phyloP scores from a whole-genome alignment of 2,329 filamentous ascomycete genomes.

The Leptographium lundbergii region DNA sequence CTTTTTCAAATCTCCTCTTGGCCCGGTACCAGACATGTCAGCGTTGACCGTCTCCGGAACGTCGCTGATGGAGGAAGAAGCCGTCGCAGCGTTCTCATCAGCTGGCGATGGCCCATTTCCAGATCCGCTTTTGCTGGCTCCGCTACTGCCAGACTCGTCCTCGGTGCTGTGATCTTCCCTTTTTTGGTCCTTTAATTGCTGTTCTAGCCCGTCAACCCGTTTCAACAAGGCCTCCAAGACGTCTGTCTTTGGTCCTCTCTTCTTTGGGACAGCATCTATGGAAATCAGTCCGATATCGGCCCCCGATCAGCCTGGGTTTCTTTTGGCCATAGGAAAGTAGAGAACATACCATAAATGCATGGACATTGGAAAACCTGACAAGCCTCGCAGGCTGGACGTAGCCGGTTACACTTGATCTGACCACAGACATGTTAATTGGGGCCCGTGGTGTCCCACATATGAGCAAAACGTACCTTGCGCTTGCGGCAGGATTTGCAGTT shows the following conservation, averaged over 20 bases:
- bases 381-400: conserved; percentile 74
- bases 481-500: conserved; percentile 93
- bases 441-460: not conserved
- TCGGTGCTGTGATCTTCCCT: conserved; percentile 26
- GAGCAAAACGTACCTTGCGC: conserved; percentile 55
- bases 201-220: conserved; percentile 73
- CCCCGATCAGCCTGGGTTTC: not conserved
- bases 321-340: conserved; percentile 3
- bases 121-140: conserved; percentile 3
- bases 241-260: conserved; percentile 81
- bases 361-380: conserved; percentile 82
- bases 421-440: not conserved
- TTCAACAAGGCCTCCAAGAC: conserved; percentile 75
- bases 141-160: not conserved
- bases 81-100: conserved; percentile 8
- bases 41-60: not conserved
- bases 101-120: not conserved
- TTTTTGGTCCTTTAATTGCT: conserved; percentile 56
- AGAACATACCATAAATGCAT: conserved; percentile 67
- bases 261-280: conserved; percentile 76
- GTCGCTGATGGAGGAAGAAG: conserved; percentile 4
- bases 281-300: not conserved
- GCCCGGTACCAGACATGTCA: not conserved
- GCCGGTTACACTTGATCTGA: conserved; percentile 84
- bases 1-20: not conserved